Conservation (phyloP, 2,329 filamentous ascomycete genomes). For the Fonsecaea pugnacius region DNA sequence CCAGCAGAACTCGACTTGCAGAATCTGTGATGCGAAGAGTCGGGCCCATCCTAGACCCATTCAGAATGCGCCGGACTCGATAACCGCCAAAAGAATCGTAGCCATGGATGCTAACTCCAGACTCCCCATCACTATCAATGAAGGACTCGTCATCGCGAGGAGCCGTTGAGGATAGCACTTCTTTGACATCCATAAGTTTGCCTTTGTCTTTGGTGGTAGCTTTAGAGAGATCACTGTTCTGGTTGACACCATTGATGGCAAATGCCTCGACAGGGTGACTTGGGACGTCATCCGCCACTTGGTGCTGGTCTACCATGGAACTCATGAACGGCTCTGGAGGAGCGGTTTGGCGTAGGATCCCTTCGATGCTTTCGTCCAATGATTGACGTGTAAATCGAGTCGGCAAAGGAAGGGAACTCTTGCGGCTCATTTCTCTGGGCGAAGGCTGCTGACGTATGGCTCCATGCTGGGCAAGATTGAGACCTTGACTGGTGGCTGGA, state of each 20-base stretch:
- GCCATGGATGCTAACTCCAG: slow-evolving; percentile 20
- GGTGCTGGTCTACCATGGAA: neutral
- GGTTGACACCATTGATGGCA: neutral
- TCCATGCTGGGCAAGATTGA: neutral
- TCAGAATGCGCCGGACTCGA: slow-evolving; percentile 26
- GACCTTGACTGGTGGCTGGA: neutral
- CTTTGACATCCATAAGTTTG: slow-evolving; percentile 17
- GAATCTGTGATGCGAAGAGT: slow-evolving; percentile 35
- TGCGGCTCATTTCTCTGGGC: slow-evolving; percentile 6
- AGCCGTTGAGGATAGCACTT: slow-evolving; percentile 24
- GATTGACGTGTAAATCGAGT: slow-evolving; percentile 7
- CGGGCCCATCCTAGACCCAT: slow-evolving; percentile 22
- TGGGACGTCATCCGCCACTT: neutral
- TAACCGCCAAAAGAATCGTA: slow-evolving; percentile 31
- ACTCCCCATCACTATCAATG: slow-evolving; percentile 13
- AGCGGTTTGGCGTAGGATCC: neutral
- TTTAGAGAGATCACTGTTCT: neutral
- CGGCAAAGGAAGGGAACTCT: slow-evolving; percentile 30
- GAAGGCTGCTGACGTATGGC: neutral
- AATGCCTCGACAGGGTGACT: neutral
- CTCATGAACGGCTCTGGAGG: slow-evolving; percentile 2
- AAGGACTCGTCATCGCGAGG: slow-evolving; percentile 17
- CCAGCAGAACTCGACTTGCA: slow-evolving; percentile 29
- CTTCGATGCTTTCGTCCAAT: neutral
- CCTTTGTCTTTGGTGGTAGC: neutral